These are phyloP conservation scores for Eutypa lata DNA, from an alignment of 2,329 filamentous ascomycete species.

Conservation along the genomic window DNA sequence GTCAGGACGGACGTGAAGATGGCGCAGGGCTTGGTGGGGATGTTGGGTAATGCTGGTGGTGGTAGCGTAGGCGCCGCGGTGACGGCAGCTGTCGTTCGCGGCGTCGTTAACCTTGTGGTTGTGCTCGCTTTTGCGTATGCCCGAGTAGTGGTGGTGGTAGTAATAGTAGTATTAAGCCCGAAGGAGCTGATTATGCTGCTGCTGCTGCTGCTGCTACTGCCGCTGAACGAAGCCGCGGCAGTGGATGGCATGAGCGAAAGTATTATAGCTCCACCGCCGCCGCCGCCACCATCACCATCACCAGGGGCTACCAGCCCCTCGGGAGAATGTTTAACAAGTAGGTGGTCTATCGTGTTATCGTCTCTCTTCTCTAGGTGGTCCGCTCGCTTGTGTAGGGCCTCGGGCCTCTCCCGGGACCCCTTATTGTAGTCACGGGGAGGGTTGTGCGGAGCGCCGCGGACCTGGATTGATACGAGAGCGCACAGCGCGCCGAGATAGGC, in stretches of 20 bases:
- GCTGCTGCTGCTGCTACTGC: not conserved
- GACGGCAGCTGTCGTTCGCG: too few species aligned
- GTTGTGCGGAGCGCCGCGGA: not conserved
- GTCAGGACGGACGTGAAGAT: too few species aligned
- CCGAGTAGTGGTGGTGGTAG: not conserved
- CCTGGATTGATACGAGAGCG: not conserved
- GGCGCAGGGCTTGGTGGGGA: too few species aligned
- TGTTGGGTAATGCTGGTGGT: not conserved
- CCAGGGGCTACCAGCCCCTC: too few species aligned
- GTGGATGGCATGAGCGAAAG: not conserved
- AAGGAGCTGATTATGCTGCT: not conserved
- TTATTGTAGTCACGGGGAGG: not conserved
- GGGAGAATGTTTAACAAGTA: too few species aligned
- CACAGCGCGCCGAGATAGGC: not conserved
- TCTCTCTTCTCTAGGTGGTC: not conserved
- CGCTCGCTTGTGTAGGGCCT: not conserved
- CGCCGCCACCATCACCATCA: not conserved
- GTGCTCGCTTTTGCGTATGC: not conserved
- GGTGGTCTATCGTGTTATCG: not conserved
- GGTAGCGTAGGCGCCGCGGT: not conserved
- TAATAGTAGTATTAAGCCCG: not conserved
- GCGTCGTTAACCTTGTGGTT: not conserved
- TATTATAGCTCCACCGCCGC: not conserved
- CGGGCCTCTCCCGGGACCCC: not conserved
- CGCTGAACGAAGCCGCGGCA: not conserved